A percentile compares a stretch with the other conserved stretches of the same genome.
These are phyloP conservation scores for Linnemannia elongata DNA, from an alignment of 192 early-diverging fungal genomes.

Conservation along the genomic window DNA sequence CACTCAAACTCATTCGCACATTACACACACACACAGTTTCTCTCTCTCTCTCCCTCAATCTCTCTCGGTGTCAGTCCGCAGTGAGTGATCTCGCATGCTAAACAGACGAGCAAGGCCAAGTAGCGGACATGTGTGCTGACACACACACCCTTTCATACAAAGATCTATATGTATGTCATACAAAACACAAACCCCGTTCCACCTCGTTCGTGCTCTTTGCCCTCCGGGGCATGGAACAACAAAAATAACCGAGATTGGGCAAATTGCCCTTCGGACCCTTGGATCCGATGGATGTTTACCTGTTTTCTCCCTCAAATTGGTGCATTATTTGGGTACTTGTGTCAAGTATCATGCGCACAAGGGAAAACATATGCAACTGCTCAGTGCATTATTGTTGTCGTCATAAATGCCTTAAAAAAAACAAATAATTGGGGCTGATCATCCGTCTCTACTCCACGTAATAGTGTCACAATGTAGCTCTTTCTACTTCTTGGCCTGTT, in stretches of 20 bases:
- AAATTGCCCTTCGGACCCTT: background rate
- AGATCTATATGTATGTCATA: background rate
- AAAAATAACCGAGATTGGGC: slow-evolving; percentile 12
- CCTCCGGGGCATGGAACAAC: background rate
- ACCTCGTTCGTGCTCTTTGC: background rate
- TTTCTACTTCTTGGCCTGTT: too few species aligned
- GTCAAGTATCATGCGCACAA: background rate
- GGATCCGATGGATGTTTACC: background rate
- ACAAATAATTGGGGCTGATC: too few species aligned
- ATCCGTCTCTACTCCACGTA: background rate
- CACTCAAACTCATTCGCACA: background rate
- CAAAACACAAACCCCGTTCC: background rate
- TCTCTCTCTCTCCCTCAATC: background rate
- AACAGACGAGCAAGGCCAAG: background rate
- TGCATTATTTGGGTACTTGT: background rate
- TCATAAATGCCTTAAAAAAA: background rate
- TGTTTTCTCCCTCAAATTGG: background rate
- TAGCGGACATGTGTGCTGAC: background rate
- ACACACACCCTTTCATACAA: background rate
- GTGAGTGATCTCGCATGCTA: background rate
- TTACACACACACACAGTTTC: too few species aligned
- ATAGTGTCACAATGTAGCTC: background rate
- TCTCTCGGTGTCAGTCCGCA: background rate
- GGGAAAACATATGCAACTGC: background rate
- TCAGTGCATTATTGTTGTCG: background rate